Evolutionary conservation across 192 early-diverging fungal genomes (phyloP).

Genomic region (Coemansia sp.): DNA sequence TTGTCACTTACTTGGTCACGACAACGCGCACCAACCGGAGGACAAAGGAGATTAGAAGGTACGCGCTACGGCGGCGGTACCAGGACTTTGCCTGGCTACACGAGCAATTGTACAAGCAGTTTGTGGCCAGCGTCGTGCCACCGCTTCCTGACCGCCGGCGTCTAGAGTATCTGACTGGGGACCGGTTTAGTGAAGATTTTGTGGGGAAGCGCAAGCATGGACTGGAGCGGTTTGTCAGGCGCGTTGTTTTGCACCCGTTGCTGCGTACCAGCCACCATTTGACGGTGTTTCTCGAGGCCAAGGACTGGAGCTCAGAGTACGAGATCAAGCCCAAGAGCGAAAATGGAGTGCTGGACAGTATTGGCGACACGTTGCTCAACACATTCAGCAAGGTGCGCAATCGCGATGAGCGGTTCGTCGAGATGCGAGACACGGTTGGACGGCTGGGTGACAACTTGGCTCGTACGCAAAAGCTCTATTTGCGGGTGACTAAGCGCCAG

Average conservation of each 20-base stretch:
- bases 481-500: constrained; percentile 73
- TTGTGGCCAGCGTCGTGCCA: constrained; percentile 79
- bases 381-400: constrained; percentile 89
- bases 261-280: constrained; percentile 70
- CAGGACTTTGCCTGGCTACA: constrained; percentile 95
- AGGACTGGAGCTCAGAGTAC: constrained; percentile 66
- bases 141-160: constrained; percentile 91
- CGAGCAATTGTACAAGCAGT: constrained; percentile 68
- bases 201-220: constrained; percentile 72
- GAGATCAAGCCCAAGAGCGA: constrained; percentile 57
- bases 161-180: constrained; percentile 93
- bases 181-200: constrained; percentile 92
- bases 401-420: constrained; percentile 81
- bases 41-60: constrained; percentile 43
- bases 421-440: constrained; percentile 75
- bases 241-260: constrained; percentile 78
- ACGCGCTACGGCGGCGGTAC: constrained; percentile 82
- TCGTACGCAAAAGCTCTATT: constrained; percentile 81
- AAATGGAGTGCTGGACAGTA: constrained; percentile 71
- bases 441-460: constrained; percentile 86
- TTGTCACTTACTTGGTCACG: constrained; percentile 80
- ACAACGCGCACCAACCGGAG: constrained; percentile 49
- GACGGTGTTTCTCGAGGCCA: constrained; percentile 80
- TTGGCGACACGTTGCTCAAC: constrained; percentile 84
- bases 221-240: constrained; percentile 82